These are phyloP conservation scores for Fonsecaea pedrosoi DNA, from an alignment of 2,329 filamentous ascomycete species.

Conservation along the genomic window DNA sequence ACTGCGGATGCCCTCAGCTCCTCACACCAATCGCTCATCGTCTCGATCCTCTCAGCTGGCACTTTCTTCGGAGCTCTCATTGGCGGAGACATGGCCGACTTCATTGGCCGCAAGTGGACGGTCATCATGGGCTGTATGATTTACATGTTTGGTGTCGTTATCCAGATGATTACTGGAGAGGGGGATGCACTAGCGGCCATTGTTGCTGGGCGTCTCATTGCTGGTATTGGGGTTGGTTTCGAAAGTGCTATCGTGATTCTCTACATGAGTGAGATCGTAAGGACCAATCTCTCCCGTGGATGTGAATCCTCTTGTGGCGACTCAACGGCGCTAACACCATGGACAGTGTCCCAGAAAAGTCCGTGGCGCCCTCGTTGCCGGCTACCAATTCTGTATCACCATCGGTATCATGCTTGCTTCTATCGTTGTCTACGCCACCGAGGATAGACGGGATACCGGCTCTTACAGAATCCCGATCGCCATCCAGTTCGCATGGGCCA, in stretches of 20 bases:
- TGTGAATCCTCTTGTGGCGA: slow-evolving; percentile 27
- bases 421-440: slow-evolving; percentile 74
- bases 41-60: slow-evolving; percentile 76
- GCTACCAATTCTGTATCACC: slow-evolving; percentile 84
- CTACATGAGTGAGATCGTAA: slow-evolving; percentile 81
- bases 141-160: slow-evolving; percentile 71
- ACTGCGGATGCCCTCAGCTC: slow-evolving; percentile 50
- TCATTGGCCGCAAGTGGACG: slow-evolving; percentile 73
- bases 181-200: slow-evolving; percentile 61
- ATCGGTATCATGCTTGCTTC: slow-evolving; percentile 78
- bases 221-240: slow-evolving; percentile 79
- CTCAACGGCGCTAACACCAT: slow-evolving; percentile 33
- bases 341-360: slow-evolving; percentile 69
- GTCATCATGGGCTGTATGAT: slow-evolving; percentile 73
- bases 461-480: slow-evolving; percentile 82
- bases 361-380: slow-evolving; percentile 78
- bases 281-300: slow-evolving; percentile 2
- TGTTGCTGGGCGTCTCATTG: slow-evolving; percentile 74
- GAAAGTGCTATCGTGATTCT: slow-evolving; percentile 80
- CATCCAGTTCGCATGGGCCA: slow-evolving; percentile 80
- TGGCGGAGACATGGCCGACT: slow-evolving; percentile 77
- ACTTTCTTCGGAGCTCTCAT: slow-evolving; percentile 81
- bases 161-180: slow-evolving; percentile 65
- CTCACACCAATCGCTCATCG: slow-evolving; percentile 66
- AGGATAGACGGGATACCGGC: slow-evolving; percentile 66